phyloP scores from a whole-genome alignment of 169 alveolate genomes.

The Cryptosporidium baileyi region DNA sequence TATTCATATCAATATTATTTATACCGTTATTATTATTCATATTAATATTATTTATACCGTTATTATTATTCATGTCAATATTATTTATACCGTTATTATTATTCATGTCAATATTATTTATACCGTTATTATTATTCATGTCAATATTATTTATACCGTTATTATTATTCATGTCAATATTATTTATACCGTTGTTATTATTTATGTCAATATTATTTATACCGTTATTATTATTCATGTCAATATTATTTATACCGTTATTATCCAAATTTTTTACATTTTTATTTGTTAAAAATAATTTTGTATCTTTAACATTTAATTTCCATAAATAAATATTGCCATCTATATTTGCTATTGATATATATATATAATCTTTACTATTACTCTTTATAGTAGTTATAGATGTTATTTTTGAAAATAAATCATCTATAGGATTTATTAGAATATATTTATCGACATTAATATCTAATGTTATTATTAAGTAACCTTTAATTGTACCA shows the following conservation, averaged over 20 bases:
- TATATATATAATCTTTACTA: not conserved
- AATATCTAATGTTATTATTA: not conserved
- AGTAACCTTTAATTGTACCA: constrained; percentile 36
- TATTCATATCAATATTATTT: not conserved
- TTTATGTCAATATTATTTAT: not conserved
- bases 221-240: not conserved
- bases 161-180: no score
- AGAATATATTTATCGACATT: not conserved
- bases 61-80: no score
- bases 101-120: no score
- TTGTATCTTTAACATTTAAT: not conserved
- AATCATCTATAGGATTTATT: constrained; percentile 1
- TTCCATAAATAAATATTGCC: constrained; percentile 37
- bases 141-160: no score
- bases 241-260: not conserved
- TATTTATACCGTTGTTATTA: no score
- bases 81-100: no score
- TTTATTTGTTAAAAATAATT: not conserved
- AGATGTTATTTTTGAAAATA: constrained; percentile 32
- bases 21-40: not conserved
- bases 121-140: no score
- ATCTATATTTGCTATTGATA: constrained; percentile 11
- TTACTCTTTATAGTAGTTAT: not conserved
- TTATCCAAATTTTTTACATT: no score
- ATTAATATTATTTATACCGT: no score